Evolutionary conservation across 805 yeast genomes (phyloP), one percentile per base, ranked within the genome.

Genomic region (Kazachstania viticola): DNA sequence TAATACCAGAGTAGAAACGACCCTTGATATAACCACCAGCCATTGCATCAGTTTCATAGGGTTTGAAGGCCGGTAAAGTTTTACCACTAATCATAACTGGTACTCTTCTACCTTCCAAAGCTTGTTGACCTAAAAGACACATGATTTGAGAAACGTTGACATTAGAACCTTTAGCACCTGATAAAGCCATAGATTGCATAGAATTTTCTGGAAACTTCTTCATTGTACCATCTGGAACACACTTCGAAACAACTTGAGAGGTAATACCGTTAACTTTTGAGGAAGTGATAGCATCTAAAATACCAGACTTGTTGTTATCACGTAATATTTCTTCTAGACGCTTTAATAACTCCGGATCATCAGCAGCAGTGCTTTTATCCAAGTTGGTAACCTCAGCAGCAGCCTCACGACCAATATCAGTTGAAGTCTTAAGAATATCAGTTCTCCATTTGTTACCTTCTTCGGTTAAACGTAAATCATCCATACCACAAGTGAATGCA

Each of bases 401-500:
- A 25, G 97, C 96, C 43, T 69, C 68, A 55, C 88, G 71, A 51
- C 98, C 99, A 36, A 75, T 77, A 48, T 80, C 93, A 32, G 69
- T 71, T 17, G 93, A 75, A 37, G 75, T 75, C 44, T 72, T 63
- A 56, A 93, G 68, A 39, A 91, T 81, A 38, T 84, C 93, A 11
- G 63, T 62, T 67, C 99, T 76, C 88, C 93, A 77, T 38, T 67
- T 51, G 56, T 93, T 87, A 54, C 99, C 99, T 46, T 83, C 94
- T 3, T 59, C 72, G 15, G 97, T 91, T 45, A 93, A 69, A 55
- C 94, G 74, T 58, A 91, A 68, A 64, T 91, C 99, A 57, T 91
- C 99, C 98, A 91, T 93, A 71, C 99, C 98, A 76, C 99, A 91
- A 6, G 98, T 91, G 54, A 91, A 82, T 1, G 95, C 97, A 36